Percentiles rank a stretch among this genome's conserved stretches.
These are phyloP conservation scores for Phallus indusiatus DNA, from an alignment of 768 basidiomycete genomes.

Conservation along the genomic window DNA sequence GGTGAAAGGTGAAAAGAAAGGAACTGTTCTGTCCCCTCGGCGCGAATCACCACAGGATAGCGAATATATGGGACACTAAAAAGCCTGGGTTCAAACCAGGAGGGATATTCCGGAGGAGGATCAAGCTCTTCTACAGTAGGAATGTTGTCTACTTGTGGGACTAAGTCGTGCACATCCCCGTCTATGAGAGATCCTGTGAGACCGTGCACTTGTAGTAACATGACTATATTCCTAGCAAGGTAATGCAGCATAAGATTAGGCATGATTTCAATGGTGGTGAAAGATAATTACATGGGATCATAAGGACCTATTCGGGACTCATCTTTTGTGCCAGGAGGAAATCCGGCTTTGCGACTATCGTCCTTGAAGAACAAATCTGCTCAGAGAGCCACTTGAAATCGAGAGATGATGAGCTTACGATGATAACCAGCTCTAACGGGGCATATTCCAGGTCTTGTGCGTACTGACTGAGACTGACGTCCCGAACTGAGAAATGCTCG, in stretches of 20 bases:
- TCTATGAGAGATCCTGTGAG: neutral
- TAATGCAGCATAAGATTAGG: neutral
- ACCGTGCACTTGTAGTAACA: neutral
- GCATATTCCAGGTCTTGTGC: constrained; percentile 6
- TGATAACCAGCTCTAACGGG: constrained; percentile 11
- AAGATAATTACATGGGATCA: constrained; percentile 1
- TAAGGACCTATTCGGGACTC: neutral
- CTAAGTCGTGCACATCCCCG: neutral
- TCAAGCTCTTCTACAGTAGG: neutral
- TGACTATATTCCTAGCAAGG: neutral
- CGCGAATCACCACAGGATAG: constrained; percentile 1
- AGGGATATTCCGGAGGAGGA: neutral
- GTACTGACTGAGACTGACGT: constrained; percentile 11
- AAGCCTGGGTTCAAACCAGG: neutral
- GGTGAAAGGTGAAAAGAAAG: constrained; percentile 2
- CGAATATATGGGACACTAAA: neutral
- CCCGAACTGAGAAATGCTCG: constrained; percentile 5
- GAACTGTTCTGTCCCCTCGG: neutral
- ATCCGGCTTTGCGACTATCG: neutral
- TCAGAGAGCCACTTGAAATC: neutral
- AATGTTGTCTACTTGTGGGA: neutral
- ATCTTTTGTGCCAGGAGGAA: constrained; percentile 1
- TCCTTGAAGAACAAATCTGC: neutral
- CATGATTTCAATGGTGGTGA: neutral
- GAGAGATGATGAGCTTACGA: constrained; percentile 7